Conservation (phyloP, 768 basidiomycete genomes). For the Rhodotorula babjevae region DNA sequence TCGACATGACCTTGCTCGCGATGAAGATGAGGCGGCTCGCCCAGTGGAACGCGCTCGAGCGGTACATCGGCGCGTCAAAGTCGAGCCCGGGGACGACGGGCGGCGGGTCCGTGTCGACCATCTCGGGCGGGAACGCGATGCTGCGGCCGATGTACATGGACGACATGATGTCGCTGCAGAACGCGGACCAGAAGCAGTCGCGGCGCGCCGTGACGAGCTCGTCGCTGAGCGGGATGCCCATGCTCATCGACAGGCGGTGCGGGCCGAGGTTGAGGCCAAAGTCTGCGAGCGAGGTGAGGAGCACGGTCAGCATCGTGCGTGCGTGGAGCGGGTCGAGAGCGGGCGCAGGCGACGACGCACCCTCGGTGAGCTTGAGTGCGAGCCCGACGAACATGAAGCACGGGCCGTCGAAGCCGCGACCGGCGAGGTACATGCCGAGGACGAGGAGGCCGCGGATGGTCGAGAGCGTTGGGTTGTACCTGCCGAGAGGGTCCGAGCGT, state of each 20-base stretch:
- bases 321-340: background rate
- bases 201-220: constrained; percentile 3
- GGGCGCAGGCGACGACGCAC: background rate
- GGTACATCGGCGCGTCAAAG: constrained; percentile 25
- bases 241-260: constrained; percentile 8
- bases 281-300: background rate
- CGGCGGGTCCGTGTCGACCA: constrained; percentile 22
- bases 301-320: too few species aligned
- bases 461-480: constrained; percentile 22
- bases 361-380: constrained; percentile 15
- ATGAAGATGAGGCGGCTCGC: constrained; percentile 12
- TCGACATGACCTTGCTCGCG: constrained; percentile 16
- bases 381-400: constrained; percentile 27
- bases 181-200: constrained; percentile 24
- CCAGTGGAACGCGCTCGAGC: constrained; percentile 30
- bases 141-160: constrained; percentile 22
- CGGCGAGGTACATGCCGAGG: constrained; percentile 19
- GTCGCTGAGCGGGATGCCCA: background rate
- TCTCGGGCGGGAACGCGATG: constrained; percentile 21
- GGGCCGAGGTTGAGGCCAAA: constrained; percentile 30
- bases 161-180: constrained; percentile 11
- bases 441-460: constrained; percentile 30
- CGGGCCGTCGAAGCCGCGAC: constrained; percentile 22
- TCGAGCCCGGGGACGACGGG: constrained; percentile 25
- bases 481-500: background rate